Evolutionary conservation across 108 stramenopile genomes (phyloP).

Genomic region (Asterionellopsis glacialis): DNA sequence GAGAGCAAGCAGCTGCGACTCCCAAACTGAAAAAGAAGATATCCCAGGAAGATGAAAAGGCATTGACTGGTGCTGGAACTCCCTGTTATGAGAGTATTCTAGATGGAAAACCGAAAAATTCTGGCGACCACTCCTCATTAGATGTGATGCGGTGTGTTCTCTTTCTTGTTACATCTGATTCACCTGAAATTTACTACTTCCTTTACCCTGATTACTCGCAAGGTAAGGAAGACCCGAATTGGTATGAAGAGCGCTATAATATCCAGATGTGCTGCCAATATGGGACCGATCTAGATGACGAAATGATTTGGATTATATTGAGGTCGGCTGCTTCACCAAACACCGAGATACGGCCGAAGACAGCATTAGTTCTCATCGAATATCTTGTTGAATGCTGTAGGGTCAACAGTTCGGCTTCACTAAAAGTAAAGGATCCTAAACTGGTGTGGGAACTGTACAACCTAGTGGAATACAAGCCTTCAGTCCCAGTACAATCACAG

Average conservation of each 20-base stretch:
- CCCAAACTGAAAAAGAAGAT: slow-evolving; percentile 1
- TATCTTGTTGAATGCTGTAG: slow-evolving; percentile 51
- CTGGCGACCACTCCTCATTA: slow-evolving; percentile 12
- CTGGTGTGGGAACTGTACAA: slow-evolving; percentile 56
- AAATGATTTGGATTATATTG: slow-evolving; percentile 55
- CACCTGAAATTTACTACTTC: slow-evolving; percentile 33
- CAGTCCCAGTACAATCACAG: neutral
- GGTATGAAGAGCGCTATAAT: slow-evolving; percentile 26
- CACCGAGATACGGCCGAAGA: slow-evolving; percentile 12
- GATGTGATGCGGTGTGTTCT: slow-evolving; percentile 46
- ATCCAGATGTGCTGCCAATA: slow-evolving; percentile 36
- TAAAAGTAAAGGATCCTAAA: slow-evolving; percentile 19
- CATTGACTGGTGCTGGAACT: slow-evolving; percentile 33
- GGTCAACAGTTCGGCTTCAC: slow-evolving; percentile 4
- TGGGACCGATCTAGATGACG: slow-evolving; percentile 61
- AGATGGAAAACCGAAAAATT: slow-evolving; percentile 13
- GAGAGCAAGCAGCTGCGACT: slow-evolving; percentile 14
- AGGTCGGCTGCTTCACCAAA: slow-evolving; percentile 8
- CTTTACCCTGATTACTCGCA: slow-evolving; percentile 13
- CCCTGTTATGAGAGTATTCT: slow-evolving; percentile 47
- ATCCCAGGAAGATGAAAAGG: slow-evolving; percentile 16
- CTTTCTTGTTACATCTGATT: slow-evolving; percentile 44
- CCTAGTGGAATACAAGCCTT: slow-evolving; percentile 45
- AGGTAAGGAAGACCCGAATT: slow-evolving; percentile 11
- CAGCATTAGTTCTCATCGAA: slow-evolving; percentile 50